A percentile compares a stretch with the other conserved stretches of the same genome.
Conservation (phyloP, 371 early-diverging fungal genomes). For the Apophysomyces sp. region DNA sequence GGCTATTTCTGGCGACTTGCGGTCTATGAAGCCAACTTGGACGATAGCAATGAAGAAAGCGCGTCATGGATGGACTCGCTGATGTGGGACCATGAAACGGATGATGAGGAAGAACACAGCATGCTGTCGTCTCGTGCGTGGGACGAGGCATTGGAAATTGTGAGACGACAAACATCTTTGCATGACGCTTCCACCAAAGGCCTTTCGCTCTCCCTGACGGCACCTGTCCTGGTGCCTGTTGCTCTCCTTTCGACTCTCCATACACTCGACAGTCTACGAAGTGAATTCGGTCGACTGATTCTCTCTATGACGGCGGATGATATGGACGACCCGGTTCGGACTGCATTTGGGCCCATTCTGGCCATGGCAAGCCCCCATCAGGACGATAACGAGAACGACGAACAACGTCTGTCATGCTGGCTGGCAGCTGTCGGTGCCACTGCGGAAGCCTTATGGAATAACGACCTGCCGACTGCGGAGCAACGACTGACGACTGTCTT, state of each 20-base stretch:
- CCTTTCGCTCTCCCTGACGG: constrained; percentile 22
- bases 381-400: constrained; percentile 15
- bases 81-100: constrained; percentile 34
- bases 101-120: constrained; percentile 27
- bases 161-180: constrained; percentile 12
- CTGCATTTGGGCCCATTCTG: constrained; percentile 29
- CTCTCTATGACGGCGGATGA: constrained; percentile 24
- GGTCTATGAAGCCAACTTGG: constrained; percentile 36
- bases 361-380: constrained; percentile 14
- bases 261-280: constrained; percentile 35
- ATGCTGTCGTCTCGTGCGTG: constrained; percentile 40
- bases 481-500: constrained; percentile 14
- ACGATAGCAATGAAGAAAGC: constrained; percentile 10
- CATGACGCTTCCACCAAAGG: background rate
- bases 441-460: constrained; percentile 38
- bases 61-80: constrained; percentile 28
- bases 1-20: constrained; percentile 37
- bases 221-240: constrained; percentile 28
- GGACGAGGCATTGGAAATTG: constrained; percentile 30
- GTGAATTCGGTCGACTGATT: constrained; percentile 34
- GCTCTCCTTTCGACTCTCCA: constrained; percentile 32
- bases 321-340: constrained; percentile 8
- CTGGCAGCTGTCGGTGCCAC: constrained; percentile 35
- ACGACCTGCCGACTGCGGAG: constrained; percentile 24
- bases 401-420: constrained; percentile 34